phyloP scores from a whole-genome alignment of 2,329 filamentous ascomycete species.

The Fusarium mundagurra region DNA sequence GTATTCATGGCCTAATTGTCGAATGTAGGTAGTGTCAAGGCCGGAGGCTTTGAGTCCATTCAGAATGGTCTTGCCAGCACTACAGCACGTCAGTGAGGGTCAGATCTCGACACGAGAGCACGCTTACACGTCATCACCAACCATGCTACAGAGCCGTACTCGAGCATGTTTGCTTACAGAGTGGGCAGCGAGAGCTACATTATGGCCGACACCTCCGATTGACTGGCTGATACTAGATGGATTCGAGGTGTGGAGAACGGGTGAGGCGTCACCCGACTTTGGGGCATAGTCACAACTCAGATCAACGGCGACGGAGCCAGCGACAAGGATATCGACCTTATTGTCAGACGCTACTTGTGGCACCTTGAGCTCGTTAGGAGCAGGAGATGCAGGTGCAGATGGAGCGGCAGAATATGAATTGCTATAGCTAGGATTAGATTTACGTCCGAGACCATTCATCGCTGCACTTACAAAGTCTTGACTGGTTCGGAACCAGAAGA shows the following conservation, averaged over 20 bases:
- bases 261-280: constrained; percentile 46
- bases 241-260: constrained; percentile 82
- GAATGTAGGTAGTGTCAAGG: constrained; percentile 72
- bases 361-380: constrained; percentile 22
- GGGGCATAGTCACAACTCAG: constrained; percentile 79
- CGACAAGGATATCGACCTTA: constrained; percentile 78
- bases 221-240: constrained; percentile 82
- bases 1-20: constrained; percentile 60
- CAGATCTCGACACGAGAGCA: not conserved
- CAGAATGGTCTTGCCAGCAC: constrained; percentile 78
- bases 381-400: constrained; percentile 17
- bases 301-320: constrained; percentile 90
- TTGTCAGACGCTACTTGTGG: constrained; percentile 18
- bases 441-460: constrained; percentile 36
- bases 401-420: constrained; percentile 37
- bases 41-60: constrained; percentile 71
- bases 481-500: constrained; percentile 43
- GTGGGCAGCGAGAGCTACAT: constrained; percentile 87
- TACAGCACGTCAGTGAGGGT: constrained; percentile 43
- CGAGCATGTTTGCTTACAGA: constrained; percentile 67
- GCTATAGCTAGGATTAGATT: constrained; percentile 51
- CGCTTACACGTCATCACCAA: constrained; percentile 79
- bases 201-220: constrained; percentile 90
- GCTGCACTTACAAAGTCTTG: constrained; percentile 51
- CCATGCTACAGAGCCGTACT: constrained; percentile 80